A percentile compares a stretch with the other conserved stretches of the same genome.
These are phyloP conservation scores for Dendrocalamus latiflorus DNA, from an alignment of 202 grass and related monocot species.

Conservation along the genomic window DNA sequence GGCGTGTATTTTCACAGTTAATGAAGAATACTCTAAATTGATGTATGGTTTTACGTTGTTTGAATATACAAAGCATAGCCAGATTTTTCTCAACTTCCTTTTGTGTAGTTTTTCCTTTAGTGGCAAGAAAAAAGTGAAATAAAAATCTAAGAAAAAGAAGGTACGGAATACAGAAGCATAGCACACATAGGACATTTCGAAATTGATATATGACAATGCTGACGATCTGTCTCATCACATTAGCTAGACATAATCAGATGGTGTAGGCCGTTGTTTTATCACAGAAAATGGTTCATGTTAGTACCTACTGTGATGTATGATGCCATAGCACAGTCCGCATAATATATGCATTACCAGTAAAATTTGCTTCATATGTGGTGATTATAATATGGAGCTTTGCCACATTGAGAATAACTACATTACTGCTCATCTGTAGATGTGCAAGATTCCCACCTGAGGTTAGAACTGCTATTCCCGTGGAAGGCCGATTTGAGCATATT, in stretches of 20 bases:
- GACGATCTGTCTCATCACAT: background rate
- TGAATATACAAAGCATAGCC: background rate
- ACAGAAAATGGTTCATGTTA: background rate
- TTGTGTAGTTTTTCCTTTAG: background rate
- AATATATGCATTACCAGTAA: background rate
- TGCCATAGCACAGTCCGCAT: background rate
- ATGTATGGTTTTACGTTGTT: background rate
- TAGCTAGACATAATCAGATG: background rate
- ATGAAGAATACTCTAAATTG: background rate
- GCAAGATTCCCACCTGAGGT: slow-evolving; percentile 92
- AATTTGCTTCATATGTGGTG: background rate
- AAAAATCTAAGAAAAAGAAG: background rate
- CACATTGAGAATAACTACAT: slow-evolving; percentile 2
- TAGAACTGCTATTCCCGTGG: slow-evolving; percentile 92
- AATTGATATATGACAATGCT: background rate
- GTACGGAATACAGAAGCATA: background rate
- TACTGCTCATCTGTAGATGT: slow-evolving; percentile 49
- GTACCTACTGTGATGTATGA: background rate
- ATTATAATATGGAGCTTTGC: background rate
- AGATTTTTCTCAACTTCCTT: background rate
- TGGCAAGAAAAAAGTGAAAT: background rate
- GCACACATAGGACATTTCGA: background rate
- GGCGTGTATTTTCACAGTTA: background rate
- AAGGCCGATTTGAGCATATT: slow-evolving; percentile 96
- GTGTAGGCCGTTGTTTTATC: background rate